Conservation (phyloP, 1,139 yeast genomes). For the Keqinozyma sinolaborantium region DNA sequence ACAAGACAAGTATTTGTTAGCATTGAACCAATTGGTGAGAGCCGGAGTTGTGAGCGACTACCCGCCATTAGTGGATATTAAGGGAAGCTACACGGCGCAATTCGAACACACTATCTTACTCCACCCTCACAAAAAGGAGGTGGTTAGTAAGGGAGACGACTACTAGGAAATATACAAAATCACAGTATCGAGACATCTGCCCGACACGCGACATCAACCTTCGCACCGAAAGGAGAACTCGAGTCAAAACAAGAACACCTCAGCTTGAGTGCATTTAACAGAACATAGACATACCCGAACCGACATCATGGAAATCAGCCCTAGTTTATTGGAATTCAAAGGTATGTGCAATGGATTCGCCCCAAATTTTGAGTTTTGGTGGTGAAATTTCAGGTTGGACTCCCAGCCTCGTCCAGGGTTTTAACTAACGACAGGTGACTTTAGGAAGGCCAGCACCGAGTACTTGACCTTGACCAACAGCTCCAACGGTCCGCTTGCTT, state of each 20-base stretch:
- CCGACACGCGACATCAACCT: background rate
- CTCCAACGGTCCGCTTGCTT: conserved; percentile 63
- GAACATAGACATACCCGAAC: background rate
- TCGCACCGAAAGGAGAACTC: too few relatives aligned
- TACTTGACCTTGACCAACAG: conserved; percentile 67
- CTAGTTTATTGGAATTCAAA: conserved; percentile 62
- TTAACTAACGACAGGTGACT: conserved; percentile 45
- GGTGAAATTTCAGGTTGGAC: too few relatives aligned
- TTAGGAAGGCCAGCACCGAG: conserved; percentile 70
- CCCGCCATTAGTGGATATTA: conserved; percentile 88
- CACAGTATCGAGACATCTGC: background rate
- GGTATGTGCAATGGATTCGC: conserved; percentile 49
- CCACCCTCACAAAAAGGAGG: conserved; percentile 91
- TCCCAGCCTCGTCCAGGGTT: background rate
- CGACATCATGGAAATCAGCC: conserved; percentile 55
- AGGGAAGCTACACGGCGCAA: conserved; percentile 93
- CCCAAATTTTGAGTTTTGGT: too few relatives aligned
- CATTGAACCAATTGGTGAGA: conserved; percentile 82
- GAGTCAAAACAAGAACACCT: background rate
- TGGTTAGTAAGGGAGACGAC: conserved; percentile 93
- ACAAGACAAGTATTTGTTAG: conserved; percentile 85
- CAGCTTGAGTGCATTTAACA: background rate
- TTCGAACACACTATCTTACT: conserved; percentile 90
- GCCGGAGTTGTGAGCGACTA: conserved; percentile 88
- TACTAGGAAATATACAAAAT: conserved; percentile 35